A percentile compares a stretch with the other conserved stretches of the same genome.
phyloP scores from a whole-genome alignment of 2,329 filamentous ascomycete species.

The Cryoendolithus antarcticus region DNA sequence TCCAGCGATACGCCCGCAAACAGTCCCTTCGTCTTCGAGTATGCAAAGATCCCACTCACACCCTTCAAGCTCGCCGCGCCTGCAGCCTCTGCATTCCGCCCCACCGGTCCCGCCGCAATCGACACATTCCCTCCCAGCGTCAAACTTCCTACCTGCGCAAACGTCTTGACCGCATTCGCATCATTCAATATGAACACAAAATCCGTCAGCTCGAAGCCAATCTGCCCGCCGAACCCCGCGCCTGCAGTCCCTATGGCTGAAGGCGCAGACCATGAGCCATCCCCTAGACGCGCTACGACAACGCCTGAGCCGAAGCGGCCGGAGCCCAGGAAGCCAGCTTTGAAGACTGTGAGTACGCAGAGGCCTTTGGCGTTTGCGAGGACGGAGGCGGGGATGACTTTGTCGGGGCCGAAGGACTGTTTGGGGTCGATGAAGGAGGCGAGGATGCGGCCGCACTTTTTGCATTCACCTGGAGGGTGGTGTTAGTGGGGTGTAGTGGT shows the following conservation, averaged over 20 bases:
- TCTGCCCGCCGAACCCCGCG: constrained; percentile 73
- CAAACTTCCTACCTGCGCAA: constrained; percentile 81
- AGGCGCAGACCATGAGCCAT: constrained; percentile 71
- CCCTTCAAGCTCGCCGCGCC: constrained; percentile 83
- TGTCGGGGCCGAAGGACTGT: constrained; percentile 90
- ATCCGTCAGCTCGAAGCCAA: constrained; percentile 77
- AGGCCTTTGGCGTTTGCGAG: constrained; percentile 88
- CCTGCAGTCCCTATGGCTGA: constrained; percentile 71
- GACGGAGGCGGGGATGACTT: constrained; percentile 85
- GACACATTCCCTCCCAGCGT: constrained; percentile 95
- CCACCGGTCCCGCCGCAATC: constrained; percentile 84
- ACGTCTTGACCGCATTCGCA: constrained; percentile 74
- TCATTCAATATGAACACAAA: constrained; percentile 99
- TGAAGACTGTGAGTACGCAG: constrained; percentile 74
- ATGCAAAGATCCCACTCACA: constrained; percentile 86
- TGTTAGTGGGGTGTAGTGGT: constrained; percentile 12
- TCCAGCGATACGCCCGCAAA: constrained; percentile 94
- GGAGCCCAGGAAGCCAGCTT: constrained; percentile 75
- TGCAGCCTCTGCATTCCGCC: constrained; percentile 89
- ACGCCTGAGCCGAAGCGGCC: constrained; percentile 71
- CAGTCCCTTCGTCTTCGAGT: constrained; percentile 94
- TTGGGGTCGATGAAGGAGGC: constrained; percentile 87
- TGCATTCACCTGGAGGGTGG: constrained; percentile 68
- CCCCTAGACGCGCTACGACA: constrained; percentile 64
- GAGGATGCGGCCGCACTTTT: constrained; percentile 92